Base-by-base conservation (phyloP, 768 basidiomycete species). In the Pleurotus pulmonarius region DNA sequence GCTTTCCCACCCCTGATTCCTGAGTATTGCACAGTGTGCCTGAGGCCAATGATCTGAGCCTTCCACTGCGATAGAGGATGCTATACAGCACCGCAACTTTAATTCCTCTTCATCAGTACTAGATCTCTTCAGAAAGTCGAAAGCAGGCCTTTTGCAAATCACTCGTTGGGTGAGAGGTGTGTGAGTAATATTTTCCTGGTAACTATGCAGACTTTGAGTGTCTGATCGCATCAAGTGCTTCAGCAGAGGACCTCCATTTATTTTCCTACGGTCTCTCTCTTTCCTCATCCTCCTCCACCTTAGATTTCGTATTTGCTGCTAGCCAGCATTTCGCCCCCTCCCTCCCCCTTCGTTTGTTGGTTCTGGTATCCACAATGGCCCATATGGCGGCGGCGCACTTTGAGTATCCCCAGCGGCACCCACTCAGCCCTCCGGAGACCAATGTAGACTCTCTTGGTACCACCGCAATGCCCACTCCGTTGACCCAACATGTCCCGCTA, bases 341-440 rank as follows among this genome's bases (percentile, higher is more conserved):
- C 55, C 26, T 20, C 57, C 53, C 59, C 62, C 55, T 57, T 54
- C 57, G 53, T 56, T 39, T 43, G 15, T 43, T 52, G 18, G 48
- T 55, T 59, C 49, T 41, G 16, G 56, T 49, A 56, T 46, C 56
- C 59, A 46, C 56, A 49, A 80, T 82, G 79, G 74, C 77, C 62
- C 74, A 68, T 58, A 64, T 75, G n/a, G 71, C 74, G 22, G 67
- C 69, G 18, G 70, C 75, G 12, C 39, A 40, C 15, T 77, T 75
- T 63, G 70, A 78, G 57, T 81, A 75, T 68, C 78, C 73, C 47
- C 70, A 63, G 57, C 20, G 46, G 16, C 54, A 56, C 9, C 72
- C 71, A 22, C 65, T 67, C 11, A 79, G 71, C 45, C 76, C 79
- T 18, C 74, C 79, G 7, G 79, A 79, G 55, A 74, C 74, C 38